These are phyloP conservation scores for Penicillium flavigenum DNA, from an alignment of 495 filamentous ascomycete genomes.

Conservation along the genomic window DNA sequence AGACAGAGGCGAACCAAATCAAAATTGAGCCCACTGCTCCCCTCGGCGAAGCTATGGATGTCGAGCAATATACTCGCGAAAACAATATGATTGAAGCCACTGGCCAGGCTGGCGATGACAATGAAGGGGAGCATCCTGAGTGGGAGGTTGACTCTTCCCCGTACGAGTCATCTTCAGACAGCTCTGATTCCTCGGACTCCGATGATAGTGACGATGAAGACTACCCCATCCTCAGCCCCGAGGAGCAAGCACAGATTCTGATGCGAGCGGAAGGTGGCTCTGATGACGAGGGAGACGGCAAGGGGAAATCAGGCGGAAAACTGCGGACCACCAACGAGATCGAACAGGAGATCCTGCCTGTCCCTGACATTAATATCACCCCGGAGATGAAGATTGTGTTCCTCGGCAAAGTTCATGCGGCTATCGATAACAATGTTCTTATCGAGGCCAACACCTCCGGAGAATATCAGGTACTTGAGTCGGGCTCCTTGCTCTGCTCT, in stretches of 20 bases:
- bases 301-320: conserved; percentile 46
- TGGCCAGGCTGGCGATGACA: conserved; percentile 33
- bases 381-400: conserved; percentile 70
- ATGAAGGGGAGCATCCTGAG: conserved; percentile 66
- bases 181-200: conserved; percentile 50
- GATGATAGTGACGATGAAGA: conserved; percentile 69
- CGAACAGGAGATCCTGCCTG: conserved; percentile 62
- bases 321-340: conserved; percentile 74
- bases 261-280: conserved; percentile 72
- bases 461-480: conserved; percentile 78
- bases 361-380: conserved; percentile 71
- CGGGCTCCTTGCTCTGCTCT: conserved; percentile 79
- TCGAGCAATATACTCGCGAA: conserved; percentile 22
- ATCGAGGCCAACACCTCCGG: conserved; percentile 78
- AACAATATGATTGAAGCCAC: conserved; percentile 8
- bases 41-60: conserved; percentile 37
- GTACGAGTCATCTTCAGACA: conserved; percentile 56
- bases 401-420: conserved; percentile 68
- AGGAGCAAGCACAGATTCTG: conserved; percentile 75
- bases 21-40: conserved; percentile 2
- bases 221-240: conserved; percentile 69
- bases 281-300: conserved; percentile 65
- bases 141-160: conserved; percentile 68
- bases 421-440: conserved; percentile 73
- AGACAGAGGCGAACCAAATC: conserved; percentile 8